These are phyloP conservation scores for Aschersonia sp. DNA, from an alignment of 2,329 filamentous ascomycete genomes.

Conservation along the genomic window DNA sequence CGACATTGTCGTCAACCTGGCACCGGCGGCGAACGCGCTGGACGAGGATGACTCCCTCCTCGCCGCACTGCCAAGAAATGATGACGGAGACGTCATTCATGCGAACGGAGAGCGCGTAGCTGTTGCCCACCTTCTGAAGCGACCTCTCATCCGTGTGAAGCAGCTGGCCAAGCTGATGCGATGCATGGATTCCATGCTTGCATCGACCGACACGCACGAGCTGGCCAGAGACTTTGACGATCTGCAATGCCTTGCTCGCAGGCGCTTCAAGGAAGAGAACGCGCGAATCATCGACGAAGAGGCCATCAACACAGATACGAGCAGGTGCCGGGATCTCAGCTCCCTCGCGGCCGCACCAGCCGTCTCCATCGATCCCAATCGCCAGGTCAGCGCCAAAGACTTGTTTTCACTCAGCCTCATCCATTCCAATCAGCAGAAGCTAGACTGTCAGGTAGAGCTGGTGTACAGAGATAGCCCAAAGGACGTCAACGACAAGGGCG, in stretches of 20 bases:
- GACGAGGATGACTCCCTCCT: constrained; percentile 48
- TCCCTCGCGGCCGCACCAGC: constrained; percentile 58
- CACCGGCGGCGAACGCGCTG: constrained; percentile 39
- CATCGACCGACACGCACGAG: constrained; percentile 28
- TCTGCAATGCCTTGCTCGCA: constrained; percentile 63
- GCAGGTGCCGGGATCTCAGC: constrained; percentile 62
- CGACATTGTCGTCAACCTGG: constrained; percentile 85
- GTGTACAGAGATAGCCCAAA: constrained; percentile 67
- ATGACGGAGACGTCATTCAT: constrained; percentile 52
- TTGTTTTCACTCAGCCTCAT: constrained; percentile 72
- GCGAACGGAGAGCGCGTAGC: constrained; percentile 80
- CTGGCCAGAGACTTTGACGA: constrained; percentile 43
- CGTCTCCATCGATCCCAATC: constrained; percentile 57
- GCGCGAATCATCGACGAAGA: constrained; percentile 73
- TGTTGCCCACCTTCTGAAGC: constrained; percentile 82
- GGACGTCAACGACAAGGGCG: constrained; percentile 54
- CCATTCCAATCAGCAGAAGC: constrained; percentile 79
- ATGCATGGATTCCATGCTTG: constrained; percentile 42
- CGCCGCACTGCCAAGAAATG: constrained; percentile 44
- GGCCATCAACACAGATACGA: constrained; percentile 69
- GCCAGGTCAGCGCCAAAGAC: constrained; percentile 81
- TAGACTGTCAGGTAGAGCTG: constrained; percentile 81
- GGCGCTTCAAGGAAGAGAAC: constrained; percentile 45
- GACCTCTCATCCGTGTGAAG: constrained; percentile 77
- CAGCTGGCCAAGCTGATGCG: constrained; percentile 75